Evolutionary conservation across 208 protist genomes (phyloP).

Genomic region (Porcisia hertigi): DNA sequence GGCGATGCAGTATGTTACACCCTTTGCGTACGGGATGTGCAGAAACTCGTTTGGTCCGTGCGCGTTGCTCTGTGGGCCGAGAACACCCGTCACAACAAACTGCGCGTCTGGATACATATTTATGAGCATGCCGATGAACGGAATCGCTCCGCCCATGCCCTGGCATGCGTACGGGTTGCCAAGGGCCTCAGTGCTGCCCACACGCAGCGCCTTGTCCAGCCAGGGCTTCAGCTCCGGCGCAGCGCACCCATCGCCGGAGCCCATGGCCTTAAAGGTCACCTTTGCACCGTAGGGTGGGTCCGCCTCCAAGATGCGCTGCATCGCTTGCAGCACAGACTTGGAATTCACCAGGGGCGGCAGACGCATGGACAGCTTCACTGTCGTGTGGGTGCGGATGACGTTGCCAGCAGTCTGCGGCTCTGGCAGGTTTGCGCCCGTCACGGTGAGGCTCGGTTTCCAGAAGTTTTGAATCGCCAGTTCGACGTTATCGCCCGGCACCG

Average conservation of each 20-base stretch:
- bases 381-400: conserved; percentile 89
- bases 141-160: conserved; percentile 92
- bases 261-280: conserved; percentile 74
- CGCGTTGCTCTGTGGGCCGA: conserved; percentile 91
- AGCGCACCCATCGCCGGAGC: conserved; percentile 80
- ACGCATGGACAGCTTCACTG: conserved; percentile 93
- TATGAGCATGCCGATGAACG: conserved; percentile 94
- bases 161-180: conserved; percentile 68
- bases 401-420: conserved; percentile 85
- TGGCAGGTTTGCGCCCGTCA: conserved; percentile 92
- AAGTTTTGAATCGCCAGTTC: conserved; percentile 87
- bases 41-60: conserved; percentile 97
- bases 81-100: conserved; percentile 94
- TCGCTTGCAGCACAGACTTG: conserved; percentile 34
- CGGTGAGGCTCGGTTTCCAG: conserved; percentile 92
- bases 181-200: conserved; percentile 79
- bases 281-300: conserved; percentile 93
- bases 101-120: conserved; percentile 90
- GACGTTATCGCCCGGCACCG: conserved; percentile 56
- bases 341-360: conserved; percentile 86
- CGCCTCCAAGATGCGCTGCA: conserved; percentile 79
- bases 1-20: conserved; percentile 78
- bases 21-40: conserved; percentile 89
- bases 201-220: conserved; percentile 69
- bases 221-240: conserved; percentile 81